phyloP scores from a whole-genome alignment of 2,329 filamentous ascomycete species.

The Trichoderma endophyticum region DNA sequence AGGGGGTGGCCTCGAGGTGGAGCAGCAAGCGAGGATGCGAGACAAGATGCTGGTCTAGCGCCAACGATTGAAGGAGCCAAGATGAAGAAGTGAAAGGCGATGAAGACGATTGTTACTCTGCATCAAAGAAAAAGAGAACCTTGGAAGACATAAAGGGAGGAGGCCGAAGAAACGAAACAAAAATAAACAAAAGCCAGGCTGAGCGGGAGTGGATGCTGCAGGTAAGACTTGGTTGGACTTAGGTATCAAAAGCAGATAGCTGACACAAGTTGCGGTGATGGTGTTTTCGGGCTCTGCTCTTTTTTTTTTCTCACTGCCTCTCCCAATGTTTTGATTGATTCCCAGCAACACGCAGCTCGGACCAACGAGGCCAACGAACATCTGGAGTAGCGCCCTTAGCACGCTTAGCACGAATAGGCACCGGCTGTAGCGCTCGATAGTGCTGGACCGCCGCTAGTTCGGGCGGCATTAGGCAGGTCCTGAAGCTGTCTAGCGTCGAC shows the following conservation, averaged over 20 bases:
- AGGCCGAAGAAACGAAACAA: background rate
- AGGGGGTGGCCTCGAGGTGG: slow-evolving; percentile 7
- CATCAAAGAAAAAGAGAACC: background rate
- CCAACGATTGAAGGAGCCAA: background rate
- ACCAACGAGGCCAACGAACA: background rate
- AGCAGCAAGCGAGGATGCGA: slow-evolving; percentile 15
- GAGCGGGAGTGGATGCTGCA: background rate
- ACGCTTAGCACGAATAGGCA: background rate
- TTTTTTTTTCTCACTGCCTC: background rate
- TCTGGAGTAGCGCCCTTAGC: background rate
- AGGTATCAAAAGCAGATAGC: background rate
- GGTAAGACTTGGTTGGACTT: background rate
- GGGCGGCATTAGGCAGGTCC: slow-evolving; percentile 3
- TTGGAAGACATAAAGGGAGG: too few species aligned
- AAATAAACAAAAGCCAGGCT: background rate
- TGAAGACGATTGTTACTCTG: background rate
- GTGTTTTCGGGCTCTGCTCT: background rate
- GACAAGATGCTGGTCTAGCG: slow-evolving; percentile 16
- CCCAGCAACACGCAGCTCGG: background rate
- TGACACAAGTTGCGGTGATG: slow-evolving; percentile 8
- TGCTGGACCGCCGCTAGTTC: background rate
- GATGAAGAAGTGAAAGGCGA: background rate
- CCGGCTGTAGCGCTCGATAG: background rate
- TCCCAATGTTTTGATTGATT: background rate
- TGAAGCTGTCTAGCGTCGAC: background rate